Conservation (phyloP, 2,329 filamentous ascomycete genomes). For the Didymella sp. region DNA sequence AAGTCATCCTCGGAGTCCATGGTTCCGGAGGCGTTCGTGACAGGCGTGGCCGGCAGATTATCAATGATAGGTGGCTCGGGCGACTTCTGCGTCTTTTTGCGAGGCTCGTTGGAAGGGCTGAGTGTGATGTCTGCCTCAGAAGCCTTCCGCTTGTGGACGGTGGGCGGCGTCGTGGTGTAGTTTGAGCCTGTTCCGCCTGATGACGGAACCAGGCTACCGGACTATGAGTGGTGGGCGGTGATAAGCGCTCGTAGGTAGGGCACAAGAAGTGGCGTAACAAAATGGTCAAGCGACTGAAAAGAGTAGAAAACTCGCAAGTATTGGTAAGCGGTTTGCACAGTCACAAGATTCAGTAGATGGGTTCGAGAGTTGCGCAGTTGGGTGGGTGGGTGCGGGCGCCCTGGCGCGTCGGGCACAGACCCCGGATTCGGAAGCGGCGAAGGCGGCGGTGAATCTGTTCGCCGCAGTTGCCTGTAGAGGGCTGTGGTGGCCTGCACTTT, state of each 20-base stretch:
- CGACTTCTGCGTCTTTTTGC: conserved; percentile 38
- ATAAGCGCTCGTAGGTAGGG: conserved; percentile 17
- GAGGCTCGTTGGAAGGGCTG: conserved; percentile 37
- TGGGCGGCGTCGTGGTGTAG: conserved; percentile 48
- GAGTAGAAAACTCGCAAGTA: conserved; percentile 13
- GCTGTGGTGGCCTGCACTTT: conserved; percentile 11
- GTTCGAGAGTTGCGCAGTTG: conserved; percentile 22
- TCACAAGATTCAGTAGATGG: conserved; percentile 28
- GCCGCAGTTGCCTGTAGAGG: conserved; percentile 26
- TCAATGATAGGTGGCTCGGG: conserved; percentile 24
- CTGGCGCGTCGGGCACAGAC: conserved; percentile 14
- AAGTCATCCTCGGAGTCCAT: conserved; percentile 98
- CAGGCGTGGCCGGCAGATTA: conserved; percentile 43
- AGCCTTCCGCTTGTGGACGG: conserved; percentile 51
- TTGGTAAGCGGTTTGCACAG: conserved; percentile 39
- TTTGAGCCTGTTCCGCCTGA: conserved; percentile 47
- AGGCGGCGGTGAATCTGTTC: conserved; percentile 21
- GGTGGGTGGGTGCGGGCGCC: conserved; percentile 17
- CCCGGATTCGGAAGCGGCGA: conserved; percentile 23
- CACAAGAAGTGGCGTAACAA: conserved; percentile 12
- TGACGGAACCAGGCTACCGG: conserved; percentile 51
- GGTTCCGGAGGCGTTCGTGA: conserved; percentile 53
- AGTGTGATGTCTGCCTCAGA: conserved; percentile 43
- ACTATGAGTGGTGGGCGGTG: conserved; percentile 22
- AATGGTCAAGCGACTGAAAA: conserved; percentile 20